Evolutionary conservation across 306 rosid species (phyloP).

Genomic region (Corylus heterophylla): DNA sequence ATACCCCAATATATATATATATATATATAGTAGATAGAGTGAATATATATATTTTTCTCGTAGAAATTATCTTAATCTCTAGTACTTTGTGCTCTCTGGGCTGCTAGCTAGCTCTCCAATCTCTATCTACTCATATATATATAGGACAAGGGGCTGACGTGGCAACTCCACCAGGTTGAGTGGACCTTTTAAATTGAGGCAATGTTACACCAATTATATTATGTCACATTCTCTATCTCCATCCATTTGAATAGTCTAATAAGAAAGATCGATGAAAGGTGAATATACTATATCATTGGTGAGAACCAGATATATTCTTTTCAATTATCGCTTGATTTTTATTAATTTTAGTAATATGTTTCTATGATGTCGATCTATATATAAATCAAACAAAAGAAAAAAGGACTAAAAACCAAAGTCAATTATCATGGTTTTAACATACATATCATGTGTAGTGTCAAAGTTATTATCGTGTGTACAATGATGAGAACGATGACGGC

Average conservation of each 20-base stretch:
- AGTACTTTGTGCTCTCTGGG: too few species aligned
- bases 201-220: not conserved
- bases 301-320: conserved; percentile 35
- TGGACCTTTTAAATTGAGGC: conserved; percentile 26
- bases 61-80: too few species aligned
- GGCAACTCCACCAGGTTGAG: conserved; percentile 51
- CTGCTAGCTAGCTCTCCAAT: not conserved
- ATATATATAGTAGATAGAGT: too few species aligned
- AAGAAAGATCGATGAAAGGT: conserved; percentile 9
- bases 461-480: conserved; percentile 37
- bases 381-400: too few species aligned
- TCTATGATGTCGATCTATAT: too few species aligned
- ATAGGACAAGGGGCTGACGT: conserved; percentile 35
- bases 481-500: conserved; percentile 35
- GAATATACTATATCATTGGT: conserved; percentile 19
- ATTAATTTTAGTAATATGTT: too few species aligned
- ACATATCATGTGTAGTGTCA: conserved; percentile 40
- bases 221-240: not conserved
- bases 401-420: too few species aligned
- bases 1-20: too few species aligned
- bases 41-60: too few species aligned
- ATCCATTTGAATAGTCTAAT: not conserved
- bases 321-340: conserved; percentile 40
- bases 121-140: conserved; percentile 22
- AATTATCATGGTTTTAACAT: too few species aligned